Percentiles rank a stretch among this genome's conserved stretches.
Conservation (phyloP, 2,329 filamentous ascomycete genomes). For the Tolypocladium pustulatum region DNA sequence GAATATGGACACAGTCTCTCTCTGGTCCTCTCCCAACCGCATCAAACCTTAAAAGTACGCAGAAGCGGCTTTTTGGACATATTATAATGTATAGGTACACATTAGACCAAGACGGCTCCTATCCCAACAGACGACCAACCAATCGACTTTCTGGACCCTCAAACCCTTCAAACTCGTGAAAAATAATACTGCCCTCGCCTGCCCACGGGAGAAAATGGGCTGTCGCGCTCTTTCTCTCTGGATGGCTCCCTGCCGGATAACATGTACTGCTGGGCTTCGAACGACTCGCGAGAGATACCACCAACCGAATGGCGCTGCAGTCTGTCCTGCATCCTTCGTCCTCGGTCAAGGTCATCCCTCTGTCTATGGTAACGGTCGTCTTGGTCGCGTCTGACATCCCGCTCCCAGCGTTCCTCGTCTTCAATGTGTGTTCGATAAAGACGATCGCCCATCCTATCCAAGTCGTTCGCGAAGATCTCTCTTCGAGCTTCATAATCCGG, state of each 20-base stretch:
- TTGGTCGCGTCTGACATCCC: not conserved
- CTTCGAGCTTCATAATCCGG: not conserved
- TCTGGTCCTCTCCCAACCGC: too few relatives aligned
- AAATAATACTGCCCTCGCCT: not conserved
- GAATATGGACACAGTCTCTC: too few relatives aligned
- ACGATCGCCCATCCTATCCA: not conserved
- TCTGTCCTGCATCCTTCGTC: not conserved
- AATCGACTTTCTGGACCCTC: not conserved
- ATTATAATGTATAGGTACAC: too few relatives aligned
- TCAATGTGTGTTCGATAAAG: not conserved
- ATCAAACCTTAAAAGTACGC: too few relatives aligned
- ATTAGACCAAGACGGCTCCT: too few relatives aligned
- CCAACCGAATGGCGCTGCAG: not conserved
- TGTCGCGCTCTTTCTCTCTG: not conserved
- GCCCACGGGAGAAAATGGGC: not conserved
- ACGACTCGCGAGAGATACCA: not conserved
- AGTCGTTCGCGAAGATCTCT: not conserved
- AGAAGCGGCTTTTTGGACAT: too few relatives aligned
- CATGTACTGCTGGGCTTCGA: not conserved
- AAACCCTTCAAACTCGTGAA: not conserved
- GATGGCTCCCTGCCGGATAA: not conserved
- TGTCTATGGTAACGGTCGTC: not conserved
- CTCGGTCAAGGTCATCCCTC: not conserved
- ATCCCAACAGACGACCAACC: not conserved
- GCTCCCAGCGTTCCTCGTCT: not conserved